Base-by-base conservation (phyloP, 257 asterid species). In the Solanum clarkiae region DNA sequence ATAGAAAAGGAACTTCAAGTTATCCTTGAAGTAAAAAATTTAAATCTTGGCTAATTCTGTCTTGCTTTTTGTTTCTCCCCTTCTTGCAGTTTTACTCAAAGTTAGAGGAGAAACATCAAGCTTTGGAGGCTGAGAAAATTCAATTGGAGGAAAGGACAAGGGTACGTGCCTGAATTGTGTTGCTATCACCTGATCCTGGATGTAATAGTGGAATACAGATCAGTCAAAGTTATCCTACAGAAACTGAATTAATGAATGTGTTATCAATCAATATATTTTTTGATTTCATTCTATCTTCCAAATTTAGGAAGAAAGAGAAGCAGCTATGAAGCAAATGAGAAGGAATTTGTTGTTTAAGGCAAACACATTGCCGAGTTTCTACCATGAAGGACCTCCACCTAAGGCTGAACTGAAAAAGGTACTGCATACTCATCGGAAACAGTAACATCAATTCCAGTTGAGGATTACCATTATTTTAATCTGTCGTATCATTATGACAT, bases 361-460 rank as follows among this genome's bases (percentile, higher is more conserved):
- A 66, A 91, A 88, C 90, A 98, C 98, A 16, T 91, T 95, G 98
- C 98, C 98, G 75, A 92, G 94, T 92, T 95, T 95, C 91, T 95
- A 95, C 90, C 93, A 93, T 22, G 98, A 95, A 40, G 97, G 95
- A 17, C 97, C 95, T 10, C 98, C 97, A 20, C 94, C 97, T 11
- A 94, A 93, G 88, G 86, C 84, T 63, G 94, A 95, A 88, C 80
- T 94, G 87, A 94, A 95, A 90, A 95, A 95, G 97, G 98, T 94
- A 83, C n/a, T n/a, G 56, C 40, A 45, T 10, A 26, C 49, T 65
- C 59, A 60, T 66, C 7, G 57, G 26, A 56, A 51, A 5, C 17
- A 26, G 82, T 24, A 53, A 1, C 10, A 16, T 26, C 82, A 77
- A 77, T 54, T 26, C 12, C 26, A 15, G 17, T 77, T 77, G 65